Evolutionary conservation across 176 grass and related monocot genomes (phyloP).

Genomic region (Oryza longistaminata): DNA sequence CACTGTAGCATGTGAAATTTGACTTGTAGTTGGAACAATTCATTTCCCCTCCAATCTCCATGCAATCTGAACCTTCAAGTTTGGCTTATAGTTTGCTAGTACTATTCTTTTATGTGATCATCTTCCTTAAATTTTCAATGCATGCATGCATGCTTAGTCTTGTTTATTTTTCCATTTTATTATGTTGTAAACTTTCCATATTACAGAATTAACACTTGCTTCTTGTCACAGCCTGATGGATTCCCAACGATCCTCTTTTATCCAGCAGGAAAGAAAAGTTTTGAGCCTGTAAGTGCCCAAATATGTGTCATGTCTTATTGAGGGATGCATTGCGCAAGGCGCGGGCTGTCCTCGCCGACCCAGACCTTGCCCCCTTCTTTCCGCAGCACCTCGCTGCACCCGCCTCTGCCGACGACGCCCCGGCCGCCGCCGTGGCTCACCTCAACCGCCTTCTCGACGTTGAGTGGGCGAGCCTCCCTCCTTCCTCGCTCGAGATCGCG

Average conservation of each 20-base stretch:
- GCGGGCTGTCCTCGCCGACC: constrained; percentile 28
- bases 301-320: neutral
- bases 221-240: constrained; percentile 72
- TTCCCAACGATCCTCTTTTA: constrained; percentile 94
- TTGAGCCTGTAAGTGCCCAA: constrained; percentile 80
- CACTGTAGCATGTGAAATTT: neutral
- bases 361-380: constrained; percentile 20
- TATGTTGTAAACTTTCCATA: neutral
- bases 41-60: neutral
- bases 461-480: constrained; percentile 41
- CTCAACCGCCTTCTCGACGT: constrained; percentile 37
- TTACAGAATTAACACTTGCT: constrained; percentile 14
- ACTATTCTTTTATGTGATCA: neutral
- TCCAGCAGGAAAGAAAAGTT: constrained; percentile 92
- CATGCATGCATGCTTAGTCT: constrained; percentile 11
- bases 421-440: constrained; percentile 3
- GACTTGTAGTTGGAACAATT: neutral
- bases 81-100: neutral
- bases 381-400: neutral
- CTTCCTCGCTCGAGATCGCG: constrained; percentile 16
- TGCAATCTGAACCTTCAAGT: neutral
- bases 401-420: neutral
- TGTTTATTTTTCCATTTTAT: neutral
- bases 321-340: neutral
- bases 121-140: constrained; percentile 26